These are phyloP conservation scores for Nematocida ausubeli DNA, from an alignment of 371 early-diverging fungal species.

Conservation along the genomic window DNA sequence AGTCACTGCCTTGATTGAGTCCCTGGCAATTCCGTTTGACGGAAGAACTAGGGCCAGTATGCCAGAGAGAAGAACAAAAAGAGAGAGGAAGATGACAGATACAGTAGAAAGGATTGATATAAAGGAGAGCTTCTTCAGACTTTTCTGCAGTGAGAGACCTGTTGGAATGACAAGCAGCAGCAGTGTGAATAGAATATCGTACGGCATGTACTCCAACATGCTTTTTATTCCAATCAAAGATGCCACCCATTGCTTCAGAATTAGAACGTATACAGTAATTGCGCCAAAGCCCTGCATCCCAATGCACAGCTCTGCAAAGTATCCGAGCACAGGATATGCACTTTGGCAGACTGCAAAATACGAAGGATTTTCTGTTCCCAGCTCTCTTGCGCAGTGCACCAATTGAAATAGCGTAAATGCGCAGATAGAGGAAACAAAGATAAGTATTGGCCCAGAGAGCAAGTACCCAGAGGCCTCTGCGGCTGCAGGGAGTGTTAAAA, in stretches of 20 bases:
- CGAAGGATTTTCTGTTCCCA: slow-evolving; percentile 21
- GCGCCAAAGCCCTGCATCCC: slow-evolving; percentile 49
- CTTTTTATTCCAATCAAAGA: slow-evolving; percentile 6
- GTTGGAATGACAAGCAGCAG: slow-evolving; percentile 25
- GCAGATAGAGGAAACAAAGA: slow-evolving; percentile 43
- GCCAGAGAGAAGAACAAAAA: slow-evolving; percentile 20
- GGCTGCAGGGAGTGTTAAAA: slow-evolving; percentile 61
- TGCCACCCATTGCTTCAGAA: slow-evolving; percentile 41
- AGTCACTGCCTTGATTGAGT: neutral
- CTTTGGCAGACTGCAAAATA: slow-evolving; percentile 44
- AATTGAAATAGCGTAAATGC: slow-evolving; percentile 62
- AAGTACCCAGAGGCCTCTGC: slow-evolving; percentile 63
- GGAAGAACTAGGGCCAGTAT: slow-evolving; percentile 1
- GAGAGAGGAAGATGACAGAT: slow-evolving; percentile 53
- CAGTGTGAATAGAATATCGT: slow-evolving; percentile 15
- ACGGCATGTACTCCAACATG: neutral
- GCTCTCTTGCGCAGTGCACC: slow-evolving; percentile 46
- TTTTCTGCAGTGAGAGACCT: slow-evolving; percentile 19
- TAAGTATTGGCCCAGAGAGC: slow-evolving; percentile 46
- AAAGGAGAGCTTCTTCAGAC: slow-evolving; percentile 38
- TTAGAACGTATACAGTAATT: slow-evolving; percentile 43
- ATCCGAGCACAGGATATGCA: slow-evolving; percentile 36
- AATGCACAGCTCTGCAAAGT: slow-evolving; percentile 45
- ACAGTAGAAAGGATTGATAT: slow-evolving; percentile 35
- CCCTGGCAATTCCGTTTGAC: neutral